Conservation (phyloP, 805 yeast species). For the Lachancea cidri region DNA sequence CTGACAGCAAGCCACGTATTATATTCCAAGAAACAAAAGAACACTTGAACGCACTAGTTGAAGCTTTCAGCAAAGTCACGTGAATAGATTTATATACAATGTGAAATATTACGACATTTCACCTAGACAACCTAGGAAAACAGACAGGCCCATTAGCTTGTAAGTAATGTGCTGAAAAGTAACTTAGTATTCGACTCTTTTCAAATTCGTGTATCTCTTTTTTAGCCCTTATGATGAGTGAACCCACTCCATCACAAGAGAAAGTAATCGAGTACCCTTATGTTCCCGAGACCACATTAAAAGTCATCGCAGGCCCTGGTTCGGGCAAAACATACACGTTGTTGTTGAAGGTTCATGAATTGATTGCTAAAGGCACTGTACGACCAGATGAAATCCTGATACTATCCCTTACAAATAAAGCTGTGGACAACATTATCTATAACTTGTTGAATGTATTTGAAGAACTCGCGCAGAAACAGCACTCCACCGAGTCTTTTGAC, state of each 20-base stretch:
- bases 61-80: constrained; percentile 26
- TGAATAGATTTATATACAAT: neutral
- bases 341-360: constrained; percentile 45
- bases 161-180: too few relatives aligned
- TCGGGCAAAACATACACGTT: constrained; percentile 66
- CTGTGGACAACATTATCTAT: constrained; percentile 45
- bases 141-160: too few relatives aligned
- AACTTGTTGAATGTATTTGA: constrained; percentile 35
- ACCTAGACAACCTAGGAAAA: too few relatives aligned
- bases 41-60: constrained; percentile 28
- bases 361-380: constrained; percentile 36
- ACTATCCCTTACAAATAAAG: constrained; percentile 63
- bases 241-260: constrained; percentile 42
- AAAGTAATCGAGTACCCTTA: constrained; percentile 41
- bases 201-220: too few relatives aligned
- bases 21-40: constrained; percentile 25
- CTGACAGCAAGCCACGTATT: constrained; percentile 17
- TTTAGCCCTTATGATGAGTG: constrained; percentile 5
- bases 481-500: neutral
- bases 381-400: constrained; percentile 54
- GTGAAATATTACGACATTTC: too few relatives aligned
- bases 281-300: constrained; percentile 38
- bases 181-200: too few relatives aligned
- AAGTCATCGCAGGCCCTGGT: constrained; percentile 67
- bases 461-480: constrained; percentile 17